Percentiles rank a stretch among this genome's conserved stretches.
phyloP scores from a whole-genome alignment of 2,329 filamentous ascomycete species.

The Reticulascus tulasneorum region DNA sequence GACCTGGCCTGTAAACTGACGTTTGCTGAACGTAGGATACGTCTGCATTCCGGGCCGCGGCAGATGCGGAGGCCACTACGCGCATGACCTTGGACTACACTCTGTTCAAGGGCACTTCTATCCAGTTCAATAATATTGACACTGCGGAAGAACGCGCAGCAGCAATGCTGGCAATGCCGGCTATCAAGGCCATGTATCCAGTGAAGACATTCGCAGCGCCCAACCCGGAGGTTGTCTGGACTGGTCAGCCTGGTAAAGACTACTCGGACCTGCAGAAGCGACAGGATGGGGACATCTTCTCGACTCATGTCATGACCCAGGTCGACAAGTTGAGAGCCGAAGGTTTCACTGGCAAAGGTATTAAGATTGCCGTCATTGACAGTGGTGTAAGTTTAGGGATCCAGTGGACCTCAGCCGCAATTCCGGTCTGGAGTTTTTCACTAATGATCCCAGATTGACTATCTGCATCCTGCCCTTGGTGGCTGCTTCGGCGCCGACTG shows the following conservation, averaged over 20 bases:
- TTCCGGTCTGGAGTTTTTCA: too few relatives aligned
- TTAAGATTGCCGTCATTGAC: slow-evolving; percentile 39
- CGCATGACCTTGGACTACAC: slow-evolving; percentile 16
- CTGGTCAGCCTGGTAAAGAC: slow-evolving; percentile 8
- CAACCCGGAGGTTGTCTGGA: slow-evolving; percentile 6
- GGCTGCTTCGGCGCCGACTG: slow-evolving; percentile 58
- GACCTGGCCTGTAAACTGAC: slow-evolving; percentile 9
- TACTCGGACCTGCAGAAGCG: slow-evolving; percentile 4
- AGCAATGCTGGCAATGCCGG: slow-evolving; percentile 16
- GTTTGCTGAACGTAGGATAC: slow-evolving; percentile 38
- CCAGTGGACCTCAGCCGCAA: too few relatives aligned
- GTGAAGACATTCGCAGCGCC: slow-evolving; percentile 16
- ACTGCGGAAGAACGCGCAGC: slow-evolving; percentile 17
- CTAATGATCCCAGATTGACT: slow-evolving; percentile 60
- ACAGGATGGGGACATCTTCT: too few relatives aligned
- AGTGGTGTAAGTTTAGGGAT: slow-evolving; percentile 37
- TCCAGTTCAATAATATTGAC: slow-evolving; percentile 19
- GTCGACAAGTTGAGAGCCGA: slow-evolving; percentile 35
- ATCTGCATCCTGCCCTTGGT: slow-evolving; percentile 58
- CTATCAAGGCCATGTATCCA: slow-evolving; percentile 24
- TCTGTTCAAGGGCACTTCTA: slow-evolving; percentile 19
- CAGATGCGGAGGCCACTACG: slow-evolving; percentile 17
- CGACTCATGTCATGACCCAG: slow-evolving; percentile 26
- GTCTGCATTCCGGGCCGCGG: slow-evolving; percentile 18
- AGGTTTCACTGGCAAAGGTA: slow-evolving; percentile 40